These are phyloP conservation scores for Kwoniella pini DNA, from an alignment of 768 basidiomycete species.

Conservation along the genomic window DNA sequence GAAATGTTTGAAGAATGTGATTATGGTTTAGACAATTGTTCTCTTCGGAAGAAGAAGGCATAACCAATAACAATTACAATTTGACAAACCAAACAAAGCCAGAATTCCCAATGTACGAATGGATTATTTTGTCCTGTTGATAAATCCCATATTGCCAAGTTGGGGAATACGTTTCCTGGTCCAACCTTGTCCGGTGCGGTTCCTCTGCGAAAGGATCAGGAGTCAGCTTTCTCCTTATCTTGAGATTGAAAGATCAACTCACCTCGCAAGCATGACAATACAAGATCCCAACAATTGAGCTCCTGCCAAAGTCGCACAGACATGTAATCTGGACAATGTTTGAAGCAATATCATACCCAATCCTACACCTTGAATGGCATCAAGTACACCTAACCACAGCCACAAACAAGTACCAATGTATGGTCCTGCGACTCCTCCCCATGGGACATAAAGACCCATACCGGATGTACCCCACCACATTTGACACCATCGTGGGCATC, in stretches of 20 bases:
- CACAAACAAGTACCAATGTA: conserved; percentile 87
- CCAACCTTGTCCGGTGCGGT: conserved; percentile 60
- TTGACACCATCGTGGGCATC: conserved; percentile 94
- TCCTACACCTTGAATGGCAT: conserved; percentile 91
- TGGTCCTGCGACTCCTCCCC: conserved; percentile 81
- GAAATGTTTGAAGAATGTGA: neutral
- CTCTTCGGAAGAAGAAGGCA: conserved; percentile 97
- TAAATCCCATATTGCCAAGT: conserved; percentile 88
- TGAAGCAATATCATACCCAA: conserved; percentile 57
- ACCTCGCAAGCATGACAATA: conserved; percentile 87
- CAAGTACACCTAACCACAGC: conserved; percentile 93
- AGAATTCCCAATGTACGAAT: conserved; percentile 64
- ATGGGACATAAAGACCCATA: conserved; percentile 86
- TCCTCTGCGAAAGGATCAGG: conserved; percentile 13
- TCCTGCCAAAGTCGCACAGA: conserved; percentile 87
- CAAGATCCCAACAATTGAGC: conserved; percentile 85
- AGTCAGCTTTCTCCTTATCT: neutral
- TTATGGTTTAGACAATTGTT: conserved; percentile 64
- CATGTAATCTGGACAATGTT: conserved; percentile 89
- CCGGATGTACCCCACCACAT: conserved; percentile 97
- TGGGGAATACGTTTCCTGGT: conserved; percentile 86
- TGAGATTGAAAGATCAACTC: conserved; percentile 6
- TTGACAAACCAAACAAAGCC: conserved; percentile 66
- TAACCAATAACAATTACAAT: conserved; percentile 84
- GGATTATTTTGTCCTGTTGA: conserved; percentile 55